These are phyloP conservation scores for Afroboletus lepidellus DNA, from an alignment of 1,284 basidiomycete species.

Conservation along the genomic window DNA sequence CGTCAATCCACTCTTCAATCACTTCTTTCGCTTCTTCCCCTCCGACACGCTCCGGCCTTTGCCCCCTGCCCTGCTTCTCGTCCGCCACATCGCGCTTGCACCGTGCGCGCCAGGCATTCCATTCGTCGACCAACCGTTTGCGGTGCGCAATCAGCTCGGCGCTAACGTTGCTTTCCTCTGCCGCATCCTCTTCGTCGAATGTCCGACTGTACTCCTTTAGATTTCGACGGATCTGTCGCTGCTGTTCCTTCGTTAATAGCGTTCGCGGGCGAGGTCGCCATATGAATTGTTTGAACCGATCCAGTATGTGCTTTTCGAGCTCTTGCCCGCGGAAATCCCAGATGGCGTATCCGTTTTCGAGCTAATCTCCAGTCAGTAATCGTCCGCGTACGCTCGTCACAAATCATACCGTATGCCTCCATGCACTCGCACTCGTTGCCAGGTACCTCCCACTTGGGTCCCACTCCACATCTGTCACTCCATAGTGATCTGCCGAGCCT, in stretches of 20 bases:
- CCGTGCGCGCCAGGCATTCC: slow-evolving; percentile 90
- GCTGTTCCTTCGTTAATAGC: slow-evolving; percentile 85
- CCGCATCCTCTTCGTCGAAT: slow-evolving; percentile 97
- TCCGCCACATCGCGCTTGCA: slow-evolving; percentile 61
- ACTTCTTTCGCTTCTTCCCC: slow-evolving; percentile 74
- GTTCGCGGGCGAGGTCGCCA: slow-evolving; percentile 95
- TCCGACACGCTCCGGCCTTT: slow-evolving; percentile 37
- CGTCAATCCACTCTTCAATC: slow-evolving; percentile 89
- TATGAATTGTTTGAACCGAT: slow-evolving; percentile 98
- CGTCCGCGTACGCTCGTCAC: not conserved
- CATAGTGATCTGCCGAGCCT: slow-evolving; percentile 93
- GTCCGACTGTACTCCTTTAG: slow-evolving; percentile 88
- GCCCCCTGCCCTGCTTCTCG: slow-evolving; percentile 39
- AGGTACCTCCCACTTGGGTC: slow-evolving; percentile 96
- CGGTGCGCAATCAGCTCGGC: slow-evolving; percentile 92
- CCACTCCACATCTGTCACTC: slow-evolving; percentile 98
- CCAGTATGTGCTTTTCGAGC: slow-evolving; percentile 84
- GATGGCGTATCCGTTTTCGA: slow-evolving; percentile 95
- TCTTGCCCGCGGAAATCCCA: slow-evolving; percentile 99
- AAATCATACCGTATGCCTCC: slow-evolving; percentile 81
- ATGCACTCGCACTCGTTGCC: slow-evolving; percentile 91
- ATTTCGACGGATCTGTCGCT: slow-evolving; percentile 86
- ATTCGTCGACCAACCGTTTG: slow-evolving; percentile 93
- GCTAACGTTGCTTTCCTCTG: slow-evolving; percentile 91
- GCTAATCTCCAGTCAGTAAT: slow-evolving; percentile 44